Evolutionary conservation across 768 basidiomycete genomes (phyloP).

Genomic region (Serpula lacrymans): DNA sequence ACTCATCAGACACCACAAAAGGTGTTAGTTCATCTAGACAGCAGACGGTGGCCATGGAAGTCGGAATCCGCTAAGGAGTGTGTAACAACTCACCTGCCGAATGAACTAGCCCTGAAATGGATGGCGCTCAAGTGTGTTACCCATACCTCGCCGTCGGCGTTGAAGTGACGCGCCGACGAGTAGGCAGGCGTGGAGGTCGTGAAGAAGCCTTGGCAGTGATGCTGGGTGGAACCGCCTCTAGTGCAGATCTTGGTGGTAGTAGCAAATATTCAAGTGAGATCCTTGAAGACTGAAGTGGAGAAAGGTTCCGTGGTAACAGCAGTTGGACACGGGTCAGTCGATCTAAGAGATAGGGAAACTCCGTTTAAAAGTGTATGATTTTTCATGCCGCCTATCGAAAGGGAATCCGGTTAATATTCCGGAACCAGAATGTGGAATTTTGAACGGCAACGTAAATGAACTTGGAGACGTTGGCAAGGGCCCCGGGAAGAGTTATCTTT

Average conservation of each 20-base stretch:
- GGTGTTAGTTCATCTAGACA: slow-evolving; percentile 88
- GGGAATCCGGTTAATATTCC: slow-evolving; percentile 78
- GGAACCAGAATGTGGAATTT: slow-evolving; percentile 69
- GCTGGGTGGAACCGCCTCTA: slow-evolving; percentile 73
- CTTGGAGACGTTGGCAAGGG: slow-evolving; percentile 59
- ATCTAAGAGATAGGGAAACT: slow-evolving; percentile 78
- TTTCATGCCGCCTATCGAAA: slow-evolving; percentile 67
- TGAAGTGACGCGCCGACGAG: slow-evolving; percentile 69
- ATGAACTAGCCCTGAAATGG: slow-evolving; percentile 90
- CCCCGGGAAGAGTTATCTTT: slow-evolving; percentile 79
- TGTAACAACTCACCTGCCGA: slow-evolving; percentile 89
- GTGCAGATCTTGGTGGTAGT: slow-evolving; percentile 88
- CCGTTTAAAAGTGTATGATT: slow-evolving; percentile 67
- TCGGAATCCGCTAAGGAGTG: slow-evolving; percentile 84
- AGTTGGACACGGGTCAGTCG: slow-evolving; percentile 85
- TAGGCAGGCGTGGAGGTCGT: slow-evolving; percentile 78
- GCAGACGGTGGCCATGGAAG: slow-evolving; percentile 87
- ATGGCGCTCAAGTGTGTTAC: slow-evolving; percentile 86
- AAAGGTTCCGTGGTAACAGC: slow-evolving; percentile 86
- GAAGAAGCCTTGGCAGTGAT: slow-evolving; percentile 77
- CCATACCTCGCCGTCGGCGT: slow-evolving; percentile 79
- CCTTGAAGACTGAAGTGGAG: slow-evolving; percentile 87
- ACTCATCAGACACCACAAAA: slow-evolving; percentile 84
- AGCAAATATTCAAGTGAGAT: slow-evolving; percentile 87
- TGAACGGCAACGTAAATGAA: slow-evolving; percentile 70